These are phyloP conservation scores for Mucor plumbeus DNA, from an alignment of 371 early-diverging fungal species.

Conservation along the genomic window DNA sequence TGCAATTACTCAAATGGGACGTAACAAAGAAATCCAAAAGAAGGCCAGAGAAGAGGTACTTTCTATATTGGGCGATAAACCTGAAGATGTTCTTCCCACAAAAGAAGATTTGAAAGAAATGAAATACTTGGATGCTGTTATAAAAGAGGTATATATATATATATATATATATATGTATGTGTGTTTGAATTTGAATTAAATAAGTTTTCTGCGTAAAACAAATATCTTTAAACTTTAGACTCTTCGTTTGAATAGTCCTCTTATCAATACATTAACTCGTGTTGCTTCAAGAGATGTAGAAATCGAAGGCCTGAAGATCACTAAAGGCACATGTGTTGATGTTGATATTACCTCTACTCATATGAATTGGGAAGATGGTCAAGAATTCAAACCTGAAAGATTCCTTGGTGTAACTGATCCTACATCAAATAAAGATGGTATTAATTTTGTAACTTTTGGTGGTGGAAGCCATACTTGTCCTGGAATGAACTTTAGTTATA, in stretches of 20 bases:
- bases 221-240: slow-evolving; percentile 26
- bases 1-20: slow-evolving; percentile 36
- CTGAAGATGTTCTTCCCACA: slow-evolving; percentile 29
- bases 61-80: slow-evolving; percentile 27
- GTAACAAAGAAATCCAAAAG: slow-evolving; percentile 25
- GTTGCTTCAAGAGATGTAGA: slow-evolving; percentile 37
- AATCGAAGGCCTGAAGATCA: slow-evolving; percentile 42
- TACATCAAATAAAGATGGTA: slow-evolving; percentile 15
- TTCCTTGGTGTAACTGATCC: slow-evolving; percentile 23
- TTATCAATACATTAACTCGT: slow-evolving; percentile 20
- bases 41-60: slow-evolving; percentile 33
- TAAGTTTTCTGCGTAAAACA: too few species aligned
- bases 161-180: too few species aligned
- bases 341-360: slow-evolving; percentile 38
- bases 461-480: slow-evolving; percentile 53
- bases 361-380: slow-evolving; percentile 27
- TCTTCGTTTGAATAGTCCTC: slow-evolving; percentile 44
- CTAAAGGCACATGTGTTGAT: slow-evolving; percentile 42
- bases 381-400: slow-evolving; percentile 30
- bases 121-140: slow-evolving; percentile 28
- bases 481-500: slow-evolving; percentile 54
- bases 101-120: slow-evolving; percentile 30
- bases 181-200: too few species aligned
- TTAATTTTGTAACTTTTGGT: slow-evolving; percentile 54
- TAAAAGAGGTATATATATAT: slow-evolving; percentile 27